Evolutionary conservation across 2,329 filamentous ascomycete genomes (phyloP), one percentile per base, ranked within the genome.

Genomic region (Fusarium nelsonii): DNA sequence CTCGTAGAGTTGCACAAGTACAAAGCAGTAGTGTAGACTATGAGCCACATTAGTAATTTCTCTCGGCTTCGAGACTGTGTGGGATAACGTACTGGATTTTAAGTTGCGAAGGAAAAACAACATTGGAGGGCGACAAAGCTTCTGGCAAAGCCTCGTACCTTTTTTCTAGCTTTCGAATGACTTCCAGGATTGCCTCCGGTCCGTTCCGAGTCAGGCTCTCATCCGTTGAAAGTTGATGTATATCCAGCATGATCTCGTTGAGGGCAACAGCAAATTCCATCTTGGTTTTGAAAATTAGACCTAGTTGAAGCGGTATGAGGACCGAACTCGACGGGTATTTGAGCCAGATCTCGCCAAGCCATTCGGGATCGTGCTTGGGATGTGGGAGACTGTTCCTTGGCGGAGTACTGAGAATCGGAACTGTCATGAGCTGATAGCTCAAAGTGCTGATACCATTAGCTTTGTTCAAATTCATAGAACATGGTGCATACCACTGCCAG

Each of bases 341-440:
- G 6, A 68, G 49, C 63, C 52, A 63, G 3, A 68, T 44, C 14
- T 68, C 65, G 1, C 50, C 45, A 28, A 41, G 58, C 53, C 63
- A 68, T 1, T 36, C 40, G 0, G 53, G 34, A 11, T 59, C 34
- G 1, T 6, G 34, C 2, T 51, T 45, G 6, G 63, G 65, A 4
- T 68, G 53, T 1, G 65, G 65, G 2, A 58, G 2, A 0, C 7
- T 5, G 1, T 15, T 41, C 5, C 14, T 40, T 0, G 63, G 58
- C 3, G 63, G 63, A 5, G 43, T 4, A 4, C 14, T 20, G 0
- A 63, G 1, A 0, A 63, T 11, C 2, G 63, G 58, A 1, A 14
- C 12, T 0, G 33, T 51, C 58, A 58, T 58, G 1, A 59, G 49
- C 8, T 68, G 53, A 30, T 36, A 58, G 0, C 57, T 52, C 10